phyloP scores from a whole-genome alignment of 805 yeast genomes.

The Yamadazyma ubonensis region DNA sequence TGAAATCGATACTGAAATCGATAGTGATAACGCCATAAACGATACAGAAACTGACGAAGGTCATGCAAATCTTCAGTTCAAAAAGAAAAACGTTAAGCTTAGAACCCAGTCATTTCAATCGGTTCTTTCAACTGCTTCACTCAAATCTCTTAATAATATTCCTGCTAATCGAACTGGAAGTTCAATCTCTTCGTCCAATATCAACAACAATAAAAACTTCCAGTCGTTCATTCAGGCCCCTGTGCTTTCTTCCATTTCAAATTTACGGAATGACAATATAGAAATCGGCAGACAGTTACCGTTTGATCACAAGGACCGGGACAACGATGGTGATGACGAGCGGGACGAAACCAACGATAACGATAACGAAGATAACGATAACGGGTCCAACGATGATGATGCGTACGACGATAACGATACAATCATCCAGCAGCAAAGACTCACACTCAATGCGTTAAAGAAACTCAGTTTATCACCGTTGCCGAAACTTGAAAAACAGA shows the following conservation, averaged over 20 bases:
- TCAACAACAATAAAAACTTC: conserved; percentile 32
- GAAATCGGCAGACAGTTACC: conserved; percentile 45
- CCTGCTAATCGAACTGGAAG: conserved; percentile 18
- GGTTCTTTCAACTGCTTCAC: conserved; percentile 44
- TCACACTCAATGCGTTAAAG: conserved; percentile 44
- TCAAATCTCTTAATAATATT: conserved; percentile 37
- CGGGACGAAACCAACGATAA: conserved; percentile 2
- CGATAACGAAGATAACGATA: too few relatives aligned
- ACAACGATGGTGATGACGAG: not conserved
- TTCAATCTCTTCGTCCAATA: conserved; percentile 19
- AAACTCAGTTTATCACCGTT: conserved; percentile 43
- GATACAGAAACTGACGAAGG: conserved; percentile 5
- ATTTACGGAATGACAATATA: conserved; percentile 30
- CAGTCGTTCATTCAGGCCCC: conserved; percentile 49
- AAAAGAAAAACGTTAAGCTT: conserved; percentile 37
- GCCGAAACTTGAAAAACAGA: conserved; percentile 22
- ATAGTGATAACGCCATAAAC: conserved; percentile 12
- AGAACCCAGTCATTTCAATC: conserved; percentile 46
- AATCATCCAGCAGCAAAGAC: conserved; percentile 39
- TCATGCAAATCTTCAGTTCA: conserved; percentile 20
- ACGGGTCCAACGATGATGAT: conserved; percentile 18
- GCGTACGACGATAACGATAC: conserved; percentile 33
- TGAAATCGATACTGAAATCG: conserved; percentile 2
- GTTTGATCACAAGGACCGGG: conserved; percentile 23
- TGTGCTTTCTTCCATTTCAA: conserved; percentile 38